A percentile compares a stretch with the other conserved stretches of the same genome.
These are phyloP conservation scores for Trapa bicornis DNA, from an alignment of 345 rosid genomes.

Conservation along the genomic window DNA sequence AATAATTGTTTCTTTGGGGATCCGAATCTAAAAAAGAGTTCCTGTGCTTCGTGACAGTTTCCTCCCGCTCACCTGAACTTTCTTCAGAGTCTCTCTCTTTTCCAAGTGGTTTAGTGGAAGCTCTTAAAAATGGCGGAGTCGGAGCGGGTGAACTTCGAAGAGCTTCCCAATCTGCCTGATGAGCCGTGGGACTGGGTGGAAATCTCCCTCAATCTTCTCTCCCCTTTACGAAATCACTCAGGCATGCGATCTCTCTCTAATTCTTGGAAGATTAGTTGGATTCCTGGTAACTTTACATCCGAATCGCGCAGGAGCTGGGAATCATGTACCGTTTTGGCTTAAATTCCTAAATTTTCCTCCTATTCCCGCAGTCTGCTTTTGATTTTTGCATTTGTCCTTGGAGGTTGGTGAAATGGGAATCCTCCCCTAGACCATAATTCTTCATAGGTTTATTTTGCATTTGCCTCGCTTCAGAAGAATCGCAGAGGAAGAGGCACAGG, in stretches of 20 bases:
- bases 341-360: neutral
- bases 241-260: neutral
- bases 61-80: neutral
- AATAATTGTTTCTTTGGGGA: neutral
- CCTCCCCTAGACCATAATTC: neutral
- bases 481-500: slow-evolving; percentile 10
- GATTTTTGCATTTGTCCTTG: neutral
- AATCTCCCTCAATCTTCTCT: slow-evolving; percentile 2
- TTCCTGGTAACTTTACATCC: neutral
- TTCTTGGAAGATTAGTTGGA: neutral
- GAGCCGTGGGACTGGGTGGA: slow-evolving; percentile 15
- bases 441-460: neutral
- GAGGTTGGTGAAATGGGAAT: neutral
- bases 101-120: neutral
- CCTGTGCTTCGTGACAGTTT: neutral
- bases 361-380: neutral
- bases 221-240: neutral
- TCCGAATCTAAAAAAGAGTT: neutral
- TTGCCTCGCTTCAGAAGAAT: neutral
- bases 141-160: neutral
- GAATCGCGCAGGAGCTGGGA: neutral
- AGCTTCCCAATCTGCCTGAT: slow-evolving; percentile 10
- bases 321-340: neutral
- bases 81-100: neutral
- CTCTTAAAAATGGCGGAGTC: neutral